Percentiles rank a stretch among this genome's conserved stretches.
phyloP scores from a whole-genome alignment of 495 filamentous ascomycete species.

The Aspergillus heteromorphus region DNA sequence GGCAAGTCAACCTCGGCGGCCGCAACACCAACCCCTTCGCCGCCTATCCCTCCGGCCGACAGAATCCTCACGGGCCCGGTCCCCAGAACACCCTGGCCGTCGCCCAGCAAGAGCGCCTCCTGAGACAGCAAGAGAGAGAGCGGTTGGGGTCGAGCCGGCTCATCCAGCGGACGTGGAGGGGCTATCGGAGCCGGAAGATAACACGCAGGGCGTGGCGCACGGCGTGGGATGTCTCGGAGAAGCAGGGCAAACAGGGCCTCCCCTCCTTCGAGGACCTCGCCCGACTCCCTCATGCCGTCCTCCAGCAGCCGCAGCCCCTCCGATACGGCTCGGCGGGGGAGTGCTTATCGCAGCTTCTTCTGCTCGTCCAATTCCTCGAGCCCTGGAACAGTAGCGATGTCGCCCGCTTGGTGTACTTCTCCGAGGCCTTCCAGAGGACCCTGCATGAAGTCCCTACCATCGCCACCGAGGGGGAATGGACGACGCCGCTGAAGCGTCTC shows the following conservation, averaged over 20 bases:
- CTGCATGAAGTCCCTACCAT: constrained; percentile 32
- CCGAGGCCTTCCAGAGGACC: constrained; percentile 36
- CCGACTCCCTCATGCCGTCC: constrained; percentile 4
- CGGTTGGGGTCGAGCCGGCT: constrained; percentile 65
- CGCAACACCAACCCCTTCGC: constrained; percentile 74
- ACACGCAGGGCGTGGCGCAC: constrained; percentile 54
- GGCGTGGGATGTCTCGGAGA: constrained; percentile 59
- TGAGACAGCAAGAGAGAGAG: constrained; percentile 77
- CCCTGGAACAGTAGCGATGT: constrained; percentile 34
- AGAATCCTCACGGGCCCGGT: constrained; percentile 44
- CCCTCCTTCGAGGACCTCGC: constrained; percentile 16
- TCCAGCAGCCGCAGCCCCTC: constrained; percentile 19
- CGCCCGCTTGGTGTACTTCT: constrained; percentile 40
- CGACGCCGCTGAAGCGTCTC: constrained; percentile 40
- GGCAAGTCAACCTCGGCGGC: constrained; percentile 92
- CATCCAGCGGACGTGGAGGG: constrained; percentile 83
- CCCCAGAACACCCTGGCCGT: constrained; percentile 72
- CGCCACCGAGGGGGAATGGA: constrained; percentile 44
- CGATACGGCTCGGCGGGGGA: constrained; percentile 46
- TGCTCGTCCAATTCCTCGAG: constrained; percentile 47
- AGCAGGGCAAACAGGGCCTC: constrained; percentile 13
- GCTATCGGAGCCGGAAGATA: constrained; percentile 57
- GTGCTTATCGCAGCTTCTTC: constrained; percentile 41
- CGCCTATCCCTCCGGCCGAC: constrained; percentile 38
- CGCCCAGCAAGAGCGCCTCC: constrained; percentile 76